Base-by-base conservation (phyloP, 345 rosid species). In the Populus tremula region DNA sequence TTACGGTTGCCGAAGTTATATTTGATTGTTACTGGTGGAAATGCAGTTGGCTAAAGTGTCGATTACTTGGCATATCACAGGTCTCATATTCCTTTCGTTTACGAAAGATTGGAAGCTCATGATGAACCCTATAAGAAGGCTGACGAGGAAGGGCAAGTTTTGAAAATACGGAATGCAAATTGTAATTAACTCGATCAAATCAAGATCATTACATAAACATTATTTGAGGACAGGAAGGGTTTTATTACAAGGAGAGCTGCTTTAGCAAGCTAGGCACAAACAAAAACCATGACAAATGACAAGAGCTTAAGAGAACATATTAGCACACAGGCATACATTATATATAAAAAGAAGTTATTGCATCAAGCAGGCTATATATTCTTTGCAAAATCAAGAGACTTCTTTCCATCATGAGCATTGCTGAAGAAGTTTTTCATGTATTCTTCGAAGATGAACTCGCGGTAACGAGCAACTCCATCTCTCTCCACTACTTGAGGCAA, bases 391-490 rank as follows among this genome's bases (percentile, higher is more conserved):
- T 81, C 87, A n/a, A 90, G 89, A 50, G 91, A 80, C 54, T 85
- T 88, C 76, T 90, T 90, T 29, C 92, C 94, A 1, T 84, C 87
- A 13, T 83, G 89, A 3, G 87, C 84, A 43, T 88, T 88, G 64
- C 81, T 62, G 45, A 85, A 88, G 78, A 88, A 85, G 71, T 87
- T 90, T 76, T 84, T 84, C 88, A 81, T 84, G 78, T 90, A 88
- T 77, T 88, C 92, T 56, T 74, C 68, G 61, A 83, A 86, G 43
- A 85, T 50, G 6, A 90, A 2, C 69, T 89, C 91, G 36, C 74
- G 79, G 25, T 85, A 90, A 73, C 67, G 82, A 61, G 89, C 85
- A 50, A 80, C 73, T 29, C 92, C 90, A 31, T 85, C 90, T 6
- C 74, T 78, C 69, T 86, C 69, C 59, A 84, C 87, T 11, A 86